Evolutionary conservation across 371 early-diverging fungal species (phyloP).

Genomic region (Rhizopus microsporus): DNA sequence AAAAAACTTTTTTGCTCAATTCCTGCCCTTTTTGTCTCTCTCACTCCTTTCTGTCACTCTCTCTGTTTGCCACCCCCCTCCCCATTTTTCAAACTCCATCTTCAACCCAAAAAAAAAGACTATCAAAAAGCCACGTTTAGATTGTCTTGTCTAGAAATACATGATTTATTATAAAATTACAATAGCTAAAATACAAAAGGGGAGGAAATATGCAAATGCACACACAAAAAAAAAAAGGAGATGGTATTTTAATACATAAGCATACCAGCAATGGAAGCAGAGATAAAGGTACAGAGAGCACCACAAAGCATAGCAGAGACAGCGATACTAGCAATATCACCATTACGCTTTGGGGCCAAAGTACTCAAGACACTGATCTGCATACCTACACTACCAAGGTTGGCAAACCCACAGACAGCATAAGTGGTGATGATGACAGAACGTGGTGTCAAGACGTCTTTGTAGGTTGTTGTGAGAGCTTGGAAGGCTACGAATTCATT

Average conservation of each 20-base stretch:
- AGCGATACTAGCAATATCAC: constrained; percentile 75
- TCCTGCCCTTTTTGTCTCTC: no score
- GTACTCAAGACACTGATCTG: constrained; percentile 82
- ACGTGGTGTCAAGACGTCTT: constrained; percentile 40
- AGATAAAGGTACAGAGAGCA: constrained; percentile 79
- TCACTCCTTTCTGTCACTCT: no score
- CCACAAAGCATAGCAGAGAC: constrained; percentile 84
- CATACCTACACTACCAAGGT: constrained; percentile 86
- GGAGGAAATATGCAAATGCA: not conserved
- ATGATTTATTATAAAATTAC: no score
- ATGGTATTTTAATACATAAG: constrained; percentile 45
- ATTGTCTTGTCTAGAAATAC: no score
- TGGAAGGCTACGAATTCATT: constrained; percentile 92
- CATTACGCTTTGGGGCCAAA: constrained; percentile 79
- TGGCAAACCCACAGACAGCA: constrained; percentile 90
- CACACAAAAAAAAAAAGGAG: not conserved
- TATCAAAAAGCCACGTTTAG: no score
- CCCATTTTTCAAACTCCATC: no score
- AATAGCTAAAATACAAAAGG: no score
- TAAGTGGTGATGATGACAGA: constrained; percentile 66
- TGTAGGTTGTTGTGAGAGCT: constrained; percentile 37
- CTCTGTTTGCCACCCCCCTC: no score
- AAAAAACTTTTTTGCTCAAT: no score
- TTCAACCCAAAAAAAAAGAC: no score
- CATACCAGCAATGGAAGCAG: constrained; percentile 85